Evolutionary conservation across 2,329 filamentous ascomycete genomes (phyloP).

Genomic region (Colletotrichum godetiae): DNA sequence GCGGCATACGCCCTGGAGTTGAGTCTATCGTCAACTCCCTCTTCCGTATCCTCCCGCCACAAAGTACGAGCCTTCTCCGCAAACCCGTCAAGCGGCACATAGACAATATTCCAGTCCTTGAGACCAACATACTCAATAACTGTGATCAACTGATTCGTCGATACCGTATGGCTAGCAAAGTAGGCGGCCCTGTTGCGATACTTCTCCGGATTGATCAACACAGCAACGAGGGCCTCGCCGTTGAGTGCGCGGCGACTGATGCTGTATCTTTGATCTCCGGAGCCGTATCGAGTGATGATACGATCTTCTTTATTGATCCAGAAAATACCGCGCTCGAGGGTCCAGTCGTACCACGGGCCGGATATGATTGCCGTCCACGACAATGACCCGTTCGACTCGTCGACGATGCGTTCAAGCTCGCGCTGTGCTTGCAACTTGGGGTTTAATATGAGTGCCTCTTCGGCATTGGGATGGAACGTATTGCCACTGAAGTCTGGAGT

Average conservation of each 20-base stretch:
- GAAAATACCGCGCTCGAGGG: conserved; percentile 35
- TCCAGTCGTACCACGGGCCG: conserved; percentile 39
- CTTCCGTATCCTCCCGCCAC: conserved; percentile 24
- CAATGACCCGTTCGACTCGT: conserved; percentile 7
- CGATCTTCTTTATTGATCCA: conserved; percentile 34
- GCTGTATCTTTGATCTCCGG: conserved; percentile 23
- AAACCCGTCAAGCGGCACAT: neutral
- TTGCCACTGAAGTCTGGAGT: conserved; percentile 40
- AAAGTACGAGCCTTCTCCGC: neutral
- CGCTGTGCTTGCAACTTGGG: conserved; percentile 37
- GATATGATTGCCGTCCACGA: conserved; percentile 39
- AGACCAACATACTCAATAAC: neutral
- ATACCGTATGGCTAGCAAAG: conserved; percentile 23
- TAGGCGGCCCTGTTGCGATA: conserved; percentile 17
- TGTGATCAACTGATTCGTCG: conserved; percentile 26
- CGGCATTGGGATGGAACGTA: conserved; percentile 34
- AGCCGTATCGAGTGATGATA: conserved; percentile 31
- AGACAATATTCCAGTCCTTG: neutral
- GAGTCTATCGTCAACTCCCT: conserved; percentile 19
- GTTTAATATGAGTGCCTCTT: conserved; percentile 32
- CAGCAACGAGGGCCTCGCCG: conserved; percentile 30
- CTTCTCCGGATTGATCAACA: neutral
- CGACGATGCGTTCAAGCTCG: conserved; percentile 38
- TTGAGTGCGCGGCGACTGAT: conserved; percentile 20
- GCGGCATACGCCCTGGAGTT: conserved; percentile 27